Evolutionary conservation across 345 rosid species (phyloP).

Genomic region (Pugionium cornutum): DNA sequence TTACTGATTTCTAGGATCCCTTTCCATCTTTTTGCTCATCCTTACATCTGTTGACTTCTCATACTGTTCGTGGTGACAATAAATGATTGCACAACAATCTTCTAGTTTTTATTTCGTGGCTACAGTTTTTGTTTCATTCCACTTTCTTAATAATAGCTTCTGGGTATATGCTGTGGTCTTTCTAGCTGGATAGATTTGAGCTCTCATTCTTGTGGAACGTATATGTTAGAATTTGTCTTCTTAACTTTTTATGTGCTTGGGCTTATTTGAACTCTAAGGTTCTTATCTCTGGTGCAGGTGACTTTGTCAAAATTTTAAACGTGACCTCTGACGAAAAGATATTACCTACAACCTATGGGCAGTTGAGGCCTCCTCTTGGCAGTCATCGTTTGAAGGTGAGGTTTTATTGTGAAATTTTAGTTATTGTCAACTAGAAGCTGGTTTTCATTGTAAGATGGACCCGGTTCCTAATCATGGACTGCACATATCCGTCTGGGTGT

Average conservation of each 20-base stretch:
- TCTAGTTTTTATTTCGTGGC: not conserved
- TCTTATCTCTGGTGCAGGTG: constrained; percentile 53
- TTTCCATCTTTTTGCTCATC: constrained; percentile 18
- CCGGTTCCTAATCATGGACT: not conserved
- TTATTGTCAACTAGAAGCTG: not conserved
- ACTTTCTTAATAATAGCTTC: constrained; percentile 19
- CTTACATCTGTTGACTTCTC: constrained; percentile 16
- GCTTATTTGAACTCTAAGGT: constrained; percentile 11
- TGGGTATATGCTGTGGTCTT: constrained; percentile 9
- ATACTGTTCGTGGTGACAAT: not conserved
- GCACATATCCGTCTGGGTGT: not conserved
- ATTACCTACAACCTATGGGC: constrained; percentile 89
- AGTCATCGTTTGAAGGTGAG: constrained; percentile 93
- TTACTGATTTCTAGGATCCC: constrained; percentile 11
- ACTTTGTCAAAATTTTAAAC: constrained; percentile 66
- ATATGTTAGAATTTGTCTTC: not conserved
- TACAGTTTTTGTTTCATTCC: constrained; percentile 9
- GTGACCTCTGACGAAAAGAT: constrained; percentile 78
- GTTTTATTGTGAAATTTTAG: constrained; percentile 22
- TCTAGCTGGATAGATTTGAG: constrained; percentile 1
- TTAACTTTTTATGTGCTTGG: not conserved
- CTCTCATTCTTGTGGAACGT: constrained; percentile 15
- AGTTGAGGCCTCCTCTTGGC: constrained; percentile 92
- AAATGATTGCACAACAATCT: constrained; percentile 4
- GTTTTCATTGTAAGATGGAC: too few species aligned